These are phyloP conservation scores for Gymnopilus junonius DNA, from an alignment of 768 basidiomycete genomes.

Conservation along the genomic window DNA sequence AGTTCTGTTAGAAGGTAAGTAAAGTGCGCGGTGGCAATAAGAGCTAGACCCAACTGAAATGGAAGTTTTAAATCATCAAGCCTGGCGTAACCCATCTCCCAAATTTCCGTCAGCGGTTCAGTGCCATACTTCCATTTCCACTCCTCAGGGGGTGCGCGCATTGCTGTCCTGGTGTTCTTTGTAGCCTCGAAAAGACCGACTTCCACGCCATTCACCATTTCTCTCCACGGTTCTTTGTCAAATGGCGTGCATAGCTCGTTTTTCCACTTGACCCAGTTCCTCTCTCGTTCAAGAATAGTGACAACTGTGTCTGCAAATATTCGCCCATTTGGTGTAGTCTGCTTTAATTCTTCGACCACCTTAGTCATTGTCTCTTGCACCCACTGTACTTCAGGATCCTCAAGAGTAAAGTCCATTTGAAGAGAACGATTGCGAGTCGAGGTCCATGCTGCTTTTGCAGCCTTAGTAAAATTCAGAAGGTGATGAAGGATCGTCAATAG, in stretches of 20 bases:
- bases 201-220: slow-evolving; percentile 50
- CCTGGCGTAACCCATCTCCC: slow-evolving; percentile 80
- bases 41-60: slow-evolving; percentile 44
- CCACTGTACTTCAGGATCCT: slow-evolving; percentile 72
- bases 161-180: slow-evolving; percentile 48
- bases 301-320: slow-evolving; percentile 76
- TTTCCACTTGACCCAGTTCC: slow-evolving; percentile 93
- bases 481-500: slow-evolving; percentile 78
- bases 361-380: slow-evolving; percentile 71
- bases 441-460: slow-evolving; percentile 63
- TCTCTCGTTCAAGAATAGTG: slow-evolving; percentile 78
- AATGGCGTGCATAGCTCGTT: slow-evolving; percentile 81
- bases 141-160: slow-evolving; percentile 60
- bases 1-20: slow-evolving; percentile 43
- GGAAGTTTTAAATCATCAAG: slow-evolving; percentile 64
- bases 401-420: slow-evolving; percentile 83
- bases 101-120: slow-evolving; percentile 76
- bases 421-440: slow-evolving; percentile 75
- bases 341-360: slow-evolving; percentile 61
- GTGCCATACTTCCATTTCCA: slow-evolving; percentile 74
- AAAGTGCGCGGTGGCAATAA: slow-evolving; percentile 1
- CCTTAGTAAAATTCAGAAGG: slow-evolving; percentile 74
- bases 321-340: slow-evolving; percentile 79
- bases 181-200: slow-evolving; percentile 70
- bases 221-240: slow-evolving; percentile 70